These are phyloP conservation scores for Parietaria judaica DNA, from an alignment of 306 rosid species.

Conservation along the genomic window DNA sequence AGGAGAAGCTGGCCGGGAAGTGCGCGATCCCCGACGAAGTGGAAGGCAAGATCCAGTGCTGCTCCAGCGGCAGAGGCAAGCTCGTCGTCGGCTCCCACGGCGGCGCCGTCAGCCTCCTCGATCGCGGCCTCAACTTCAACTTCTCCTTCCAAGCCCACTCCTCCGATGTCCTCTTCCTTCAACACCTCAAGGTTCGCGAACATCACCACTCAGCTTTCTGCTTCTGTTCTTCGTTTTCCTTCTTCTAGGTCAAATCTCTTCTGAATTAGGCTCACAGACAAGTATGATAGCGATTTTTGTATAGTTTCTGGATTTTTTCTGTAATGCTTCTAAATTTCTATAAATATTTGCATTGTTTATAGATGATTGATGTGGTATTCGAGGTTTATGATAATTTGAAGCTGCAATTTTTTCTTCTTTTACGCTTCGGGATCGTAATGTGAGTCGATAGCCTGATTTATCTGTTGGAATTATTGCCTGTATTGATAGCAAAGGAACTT, in stretches of 20 bases:
- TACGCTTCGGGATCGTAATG: too few relatives aligned
- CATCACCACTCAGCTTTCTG: neutral
- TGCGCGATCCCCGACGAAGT: conserved; percentile 62
- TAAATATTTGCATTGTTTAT: too few relatives aligned
- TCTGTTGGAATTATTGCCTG: neutral
- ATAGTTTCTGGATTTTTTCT: too few relatives aligned
- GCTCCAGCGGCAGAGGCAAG: conserved; percentile 93
- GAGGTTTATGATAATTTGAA: too few relatives aligned
- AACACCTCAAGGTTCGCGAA: conserved; percentile 90
- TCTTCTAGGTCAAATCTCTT: conserved; percentile 10
- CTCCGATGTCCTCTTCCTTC: conserved; percentile 68
- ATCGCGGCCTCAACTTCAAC: conserved; percentile 83
- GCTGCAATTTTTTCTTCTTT: too few relatives aligned
- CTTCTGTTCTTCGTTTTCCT: neutral
- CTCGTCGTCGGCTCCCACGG: conserved; percentile 78
- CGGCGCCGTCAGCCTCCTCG: conserved; percentile 70
- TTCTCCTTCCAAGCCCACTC: conserved; percentile 80
- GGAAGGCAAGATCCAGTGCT: conserved; percentile 56
- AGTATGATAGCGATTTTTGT: too few relatives aligned
- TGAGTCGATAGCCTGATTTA: too few relatives aligned
- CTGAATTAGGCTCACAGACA: too few relatives aligned
- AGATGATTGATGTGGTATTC: too few relatives aligned
- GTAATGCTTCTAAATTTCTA: too few relatives aligned
- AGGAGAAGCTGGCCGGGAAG: conserved; percentile 69
- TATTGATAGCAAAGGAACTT: conserved; percentile 72